Evolutionary conservation across 2,329 filamentous ascomycete species (phyloP), one percentile per base, ranked within the genome.

Genomic region (Trichoderma polysporum): DNA sequence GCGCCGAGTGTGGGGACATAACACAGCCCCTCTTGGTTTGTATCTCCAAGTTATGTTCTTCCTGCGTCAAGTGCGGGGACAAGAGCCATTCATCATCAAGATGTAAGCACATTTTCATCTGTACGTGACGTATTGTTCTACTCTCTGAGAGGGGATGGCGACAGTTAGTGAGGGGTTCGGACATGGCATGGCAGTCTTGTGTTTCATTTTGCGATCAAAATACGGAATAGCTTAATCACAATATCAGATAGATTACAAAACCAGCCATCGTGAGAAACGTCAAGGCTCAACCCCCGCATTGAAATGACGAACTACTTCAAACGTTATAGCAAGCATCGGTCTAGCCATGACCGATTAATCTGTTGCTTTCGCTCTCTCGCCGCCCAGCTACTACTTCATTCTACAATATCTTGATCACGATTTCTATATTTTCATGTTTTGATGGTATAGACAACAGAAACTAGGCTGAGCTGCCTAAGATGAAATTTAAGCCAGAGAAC

Each of bases 51-150:
- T 45, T 45, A 35, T 29, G 25, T 45, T 54, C 35, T 35, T 25
- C n/a, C 37, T 63, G 60, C 50, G 53, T 25, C 25, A 63, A 63
- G 49, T 63, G 60, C 60, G 60, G 60, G 49, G 60, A 41, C 2
- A 41, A n/a, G 3, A 33, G n/a, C 35, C 27, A 45, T 63, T 33
- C 49, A 50, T 25, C 49, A 41, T 54, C 33, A 63, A 33, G 27
- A 17, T 33, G 35, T 54, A 39, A 53, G 60, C 60, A 54, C n/a
- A 27, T 22, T 41, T 27, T 25, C 37, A 53, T 37, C 35, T 25
- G 12, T 54, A 39, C 12, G 45, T 63, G 60, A 63, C 60, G 60
- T 63, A 41, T 63, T 37, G 15, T 35, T 33, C 9, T 9, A 19
- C 39, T 49, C 33, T 49, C n/a, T 10, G 8, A 19, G 35, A 45